phyloP scores from a whole-genome alignment of 345 rosid genomes.

The Erodium maritimum region DNA sequence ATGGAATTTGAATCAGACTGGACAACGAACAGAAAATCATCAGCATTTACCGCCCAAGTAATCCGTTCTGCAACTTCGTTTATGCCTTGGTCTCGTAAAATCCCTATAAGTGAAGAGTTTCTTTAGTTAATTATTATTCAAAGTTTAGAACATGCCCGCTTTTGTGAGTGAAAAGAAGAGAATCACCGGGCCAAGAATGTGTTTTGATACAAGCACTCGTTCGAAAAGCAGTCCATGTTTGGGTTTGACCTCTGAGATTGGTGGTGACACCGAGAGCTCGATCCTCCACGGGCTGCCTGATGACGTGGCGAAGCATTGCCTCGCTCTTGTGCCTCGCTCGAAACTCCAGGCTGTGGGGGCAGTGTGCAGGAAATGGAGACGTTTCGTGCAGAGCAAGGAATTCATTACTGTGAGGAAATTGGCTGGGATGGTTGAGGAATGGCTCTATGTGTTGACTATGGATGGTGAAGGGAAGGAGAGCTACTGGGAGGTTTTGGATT shows the following conservation, averaged over 20 bases:
- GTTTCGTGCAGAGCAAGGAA: slow-evolving; percentile 68
- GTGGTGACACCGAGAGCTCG: slow-evolving; percentile 32
- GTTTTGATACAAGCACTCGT: slow-evolving; percentile 17
- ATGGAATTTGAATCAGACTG: slow-evolving; percentile 75
- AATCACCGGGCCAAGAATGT: slow-evolving; percentile 21
- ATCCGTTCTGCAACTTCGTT: slow-evolving; percentile 57
- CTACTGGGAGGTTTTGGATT: slow-evolving; percentile 85
- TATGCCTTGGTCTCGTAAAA: slow-evolving; percentile 73
- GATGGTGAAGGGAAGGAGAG: slow-evolving; percentile 58
- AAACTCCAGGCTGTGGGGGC: slow-evolving; percentile 70
- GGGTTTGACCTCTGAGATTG: slow-evolving; percentile 21
- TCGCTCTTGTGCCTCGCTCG: slow-evolving; percentile 78
- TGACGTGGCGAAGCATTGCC: slow-evolving; percentile 73
- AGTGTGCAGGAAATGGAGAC: slow-evolving; percentile 89
- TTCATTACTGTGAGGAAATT: slow-evolving; percentile 61
- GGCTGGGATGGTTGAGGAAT: slow-evolving; percentile 75
- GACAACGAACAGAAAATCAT: slow-evolving; percentile 37
- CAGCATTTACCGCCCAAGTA: slow-evolving; percentile 33
- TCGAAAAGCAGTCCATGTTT: slow-evolving; percentile 27
- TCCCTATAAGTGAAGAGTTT: slow-evolving; percentile 73
- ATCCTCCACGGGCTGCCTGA: slow-evolving; percentile 81
- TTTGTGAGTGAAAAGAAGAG: slow-evolving; percentile 44
- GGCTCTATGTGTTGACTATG: slow-evolving; percentile 71
- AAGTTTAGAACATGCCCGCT: slow-evolving; percentile 48
- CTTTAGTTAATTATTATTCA: too few relatives aligned